Evolutionary conservation across 2,329 filamentous ascomycete genomes (phyloP).

Genomic region (Pseudogymnoascus sp.): DNA sequence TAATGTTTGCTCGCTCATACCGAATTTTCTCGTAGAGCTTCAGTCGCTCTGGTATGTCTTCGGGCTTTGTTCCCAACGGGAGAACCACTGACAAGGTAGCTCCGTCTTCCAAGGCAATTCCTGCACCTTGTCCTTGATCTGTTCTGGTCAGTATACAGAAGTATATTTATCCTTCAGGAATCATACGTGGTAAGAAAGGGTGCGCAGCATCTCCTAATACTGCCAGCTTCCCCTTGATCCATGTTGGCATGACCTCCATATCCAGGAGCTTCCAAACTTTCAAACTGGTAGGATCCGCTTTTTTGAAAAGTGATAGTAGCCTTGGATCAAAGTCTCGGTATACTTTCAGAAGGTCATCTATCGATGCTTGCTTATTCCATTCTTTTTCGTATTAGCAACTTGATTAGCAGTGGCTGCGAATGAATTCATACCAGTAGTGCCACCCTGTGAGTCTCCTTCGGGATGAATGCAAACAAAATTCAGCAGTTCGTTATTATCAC

Average conservation of each 20-base stretch:
- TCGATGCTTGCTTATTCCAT: slow-evolving; percentile 33
- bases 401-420: background rate
- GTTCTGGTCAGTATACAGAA: background rate
- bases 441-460: slow-evolving; percentile 31
- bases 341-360: slow-evolving; percentile 32
- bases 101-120: slow-evolving; percentile 59
- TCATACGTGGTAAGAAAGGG: slow-evolving; percentile 51
- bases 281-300: slow-evolving; percentile 36
- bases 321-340: slow-evolving; percentile 36
- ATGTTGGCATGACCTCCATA: slow-evolving; percentile 50
- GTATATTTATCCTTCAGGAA: slow-evolving; percentile 17
- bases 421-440: slow-evolving; percentile 8
- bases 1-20: slow-evolving; percentile 45
- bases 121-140: slow-evolving; percentile 54
- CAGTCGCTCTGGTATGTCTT: slow-evolving; percentile 47
- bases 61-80: slow-evolving; percentile 32
- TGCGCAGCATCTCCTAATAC: slow-evolving; percentile 61
- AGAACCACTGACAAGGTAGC: slow-evolving; percentile 50
- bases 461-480: slow-evolving; percentile 48
- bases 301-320: slow-evolving; percentile 33
- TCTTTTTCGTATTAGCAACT: slow-evolving; percentile 20
- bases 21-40: slow-evolving; percentile 51
- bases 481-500: slow-evolving; percentile 34
- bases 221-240: slow-evolving; percentile 45
- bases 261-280: slow-evolving; percentile 55